Evolutionary conservation across 345 rosid species (phyloP).

Genomic region (Rhodamnia argentea): DNA sequence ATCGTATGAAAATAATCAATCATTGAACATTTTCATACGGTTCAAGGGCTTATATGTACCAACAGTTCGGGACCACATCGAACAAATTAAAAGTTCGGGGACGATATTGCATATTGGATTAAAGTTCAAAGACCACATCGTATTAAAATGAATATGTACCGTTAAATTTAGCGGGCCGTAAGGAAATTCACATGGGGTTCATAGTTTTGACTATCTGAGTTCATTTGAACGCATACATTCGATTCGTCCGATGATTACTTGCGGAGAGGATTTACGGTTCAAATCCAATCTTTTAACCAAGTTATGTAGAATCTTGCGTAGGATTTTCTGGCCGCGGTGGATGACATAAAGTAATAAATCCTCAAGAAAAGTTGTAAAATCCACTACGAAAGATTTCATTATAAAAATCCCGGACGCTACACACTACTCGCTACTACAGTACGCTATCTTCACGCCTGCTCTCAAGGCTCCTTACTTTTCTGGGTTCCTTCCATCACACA

Average conservation of each 20-base stretch:
- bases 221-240: not conserved
- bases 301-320: not conserved
- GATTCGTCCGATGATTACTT: not conserved
- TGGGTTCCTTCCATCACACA: not conserved
- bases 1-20: no score
- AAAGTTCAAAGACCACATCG: no score
- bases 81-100: no score
- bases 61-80: no score
- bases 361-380: no score
- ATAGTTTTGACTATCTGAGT: no score
- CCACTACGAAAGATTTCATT: not conserved
- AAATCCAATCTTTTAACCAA: not conserved
- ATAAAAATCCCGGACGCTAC: not conserved
- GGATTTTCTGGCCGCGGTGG: not conserved
- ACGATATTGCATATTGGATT: no score
- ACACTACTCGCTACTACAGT: not conserved
- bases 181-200: no score
- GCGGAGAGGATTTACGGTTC: not conserved
- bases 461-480: not conserved
- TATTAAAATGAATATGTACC: no score
- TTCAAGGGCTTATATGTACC: no score
- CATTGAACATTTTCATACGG: no score
- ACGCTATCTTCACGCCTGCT: not conserved
- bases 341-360: not conserved
- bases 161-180: no score